These are phyloP conservation scores for Rhododendron simsii DNA, from an alignment of 148 eudicot species.

Conservation along the genomic window DNA sequence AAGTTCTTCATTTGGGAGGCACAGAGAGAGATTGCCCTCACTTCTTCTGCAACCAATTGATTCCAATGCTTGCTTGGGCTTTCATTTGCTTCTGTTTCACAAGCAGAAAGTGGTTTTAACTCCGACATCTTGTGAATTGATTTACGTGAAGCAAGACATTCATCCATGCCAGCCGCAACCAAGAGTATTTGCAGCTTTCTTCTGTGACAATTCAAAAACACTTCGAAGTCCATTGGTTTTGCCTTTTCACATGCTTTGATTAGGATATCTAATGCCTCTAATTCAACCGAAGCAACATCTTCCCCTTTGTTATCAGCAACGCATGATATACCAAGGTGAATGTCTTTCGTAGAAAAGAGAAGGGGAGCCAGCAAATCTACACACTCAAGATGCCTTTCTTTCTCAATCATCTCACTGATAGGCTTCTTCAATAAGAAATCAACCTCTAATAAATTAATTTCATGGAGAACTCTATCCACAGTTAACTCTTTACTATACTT, in stretches of 20 bases:
- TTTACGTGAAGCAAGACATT: conserved; percentile 37
- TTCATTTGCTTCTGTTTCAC: conserved; percentile 48
- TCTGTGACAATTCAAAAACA: conserved; percentile 66
- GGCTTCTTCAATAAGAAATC: conserved; percentile 64
- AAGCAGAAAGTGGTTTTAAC: conserved; percentile 28
- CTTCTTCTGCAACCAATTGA: conserved; percentile 63
- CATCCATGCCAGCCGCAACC: conserved; percentile 66
- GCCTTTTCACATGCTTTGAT: conserved; percentile 67
- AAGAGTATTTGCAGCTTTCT: conserved; percentile 80
- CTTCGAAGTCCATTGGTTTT: conserved; percentile 47
- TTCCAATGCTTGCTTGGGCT: conserved; percentile 39
- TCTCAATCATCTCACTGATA: conserved; percentile 61
- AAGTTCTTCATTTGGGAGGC: conserved; percentile 62
- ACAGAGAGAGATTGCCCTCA: conserved; percentile 74
- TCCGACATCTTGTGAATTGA: conserved; percentile 21
- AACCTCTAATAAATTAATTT: conserved; percentile 72
- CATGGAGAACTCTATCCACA: conserved; percentile 57
- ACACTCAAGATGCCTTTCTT: conserved; percentile 62
- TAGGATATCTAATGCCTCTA: conserved; percentile 65
- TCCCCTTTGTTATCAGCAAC: conserved; percentile 36
- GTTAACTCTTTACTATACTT: conserved; percentile 60
- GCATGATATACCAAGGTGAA: conserved; percentile 38
- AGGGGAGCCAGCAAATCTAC: conserved; percentile 67
- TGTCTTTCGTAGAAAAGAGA: conserved; percentile 54
- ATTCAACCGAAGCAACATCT: conserved; percentile 57